Base-by-base conservation (phyloP, 345 rosid genomes). In the Psidium guajava region DNA sequence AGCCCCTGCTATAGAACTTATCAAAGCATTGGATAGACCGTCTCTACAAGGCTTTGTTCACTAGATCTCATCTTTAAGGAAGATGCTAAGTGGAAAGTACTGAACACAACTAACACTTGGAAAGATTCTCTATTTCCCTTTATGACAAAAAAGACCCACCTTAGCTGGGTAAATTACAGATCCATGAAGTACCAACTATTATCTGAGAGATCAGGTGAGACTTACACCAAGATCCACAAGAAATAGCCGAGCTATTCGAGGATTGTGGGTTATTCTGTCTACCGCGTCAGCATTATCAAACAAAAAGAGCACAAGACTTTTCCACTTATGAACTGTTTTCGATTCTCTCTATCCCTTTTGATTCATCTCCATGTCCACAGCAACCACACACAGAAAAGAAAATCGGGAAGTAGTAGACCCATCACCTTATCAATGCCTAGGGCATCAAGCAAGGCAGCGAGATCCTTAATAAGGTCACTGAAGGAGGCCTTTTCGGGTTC, bases 401-500 rank as follows among this genome's bases (percentile, higher is more conserved):
- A 74, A 82, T 9, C 9, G 0, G 44, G 82, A 27, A 55, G 55
- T 53, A n/a, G 42, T 53, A 42, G 44, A 73, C 8, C 24, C 83
- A 49, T 85, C 54, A 90, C 94, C 92, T 89, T 89, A 8, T 55
- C 15, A 54, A 94, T 83, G 74, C 86, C 85, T 5, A 94, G 86
- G 49, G 87, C 52, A 84, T 92, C 93, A 11, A 91, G 86, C 77
- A 92, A 59, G 16, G 91, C 91, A 32, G 87, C 83, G 25, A 92
- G 89, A 61, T 92, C 93, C 55, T 13, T 25, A 57, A 89, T 57
- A 44, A 88, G 8, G 87, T 92, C 92, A 12, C 49, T 40, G 32
- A 82, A 89, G 11, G 87, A 50, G 42, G 92, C 74, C 83, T 89
- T 91, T n/a, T 85, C 92, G 20, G 94, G 94, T 87, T 88, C 86